Conservation (phyloP, 2,329 filamentous ascomycete genomes). For the Coleophoma crateriformis region DNA sequence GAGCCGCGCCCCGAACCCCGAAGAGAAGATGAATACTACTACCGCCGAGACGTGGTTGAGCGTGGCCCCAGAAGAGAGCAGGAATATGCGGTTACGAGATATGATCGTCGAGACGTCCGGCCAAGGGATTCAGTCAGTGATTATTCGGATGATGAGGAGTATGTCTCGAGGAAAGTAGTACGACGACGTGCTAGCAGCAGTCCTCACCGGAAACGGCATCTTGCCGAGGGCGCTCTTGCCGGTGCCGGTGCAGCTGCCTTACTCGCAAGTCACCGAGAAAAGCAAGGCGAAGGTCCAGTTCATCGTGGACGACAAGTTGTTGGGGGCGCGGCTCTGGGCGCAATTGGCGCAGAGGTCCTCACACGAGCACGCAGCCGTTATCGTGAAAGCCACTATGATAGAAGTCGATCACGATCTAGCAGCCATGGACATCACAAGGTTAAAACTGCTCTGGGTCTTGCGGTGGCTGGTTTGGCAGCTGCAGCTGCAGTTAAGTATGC, state of each 20-base stretch:
- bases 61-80: conserved; percentile 14
- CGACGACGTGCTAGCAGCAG: conserved; percentile 44
- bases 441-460: conserved; percentile 57
- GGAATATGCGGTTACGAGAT: conserved; percentile 24
- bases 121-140: conserved; percentile 25
- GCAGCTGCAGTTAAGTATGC: conserved; percentile 62
- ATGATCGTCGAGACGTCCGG: conserved; percentile 33
- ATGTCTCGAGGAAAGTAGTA: conserved; percentile 30
- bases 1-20: conserved; percentile 16
- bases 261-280: conserved; percentile 46
- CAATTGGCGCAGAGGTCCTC: conserved; percentile 55
- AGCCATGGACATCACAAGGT: conserved; percentile 38
- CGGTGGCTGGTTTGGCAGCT: conserved; percentile 57
- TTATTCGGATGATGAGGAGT: conserved; percentile 32
- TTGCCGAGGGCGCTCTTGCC: conserved; percentile 60
- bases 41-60: conserved; percentile 27
- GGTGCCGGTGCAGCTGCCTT: conserved; percentile 58
- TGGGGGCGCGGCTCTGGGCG: conserved; percentile 55
- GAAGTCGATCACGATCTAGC: conserved; percentile 30
- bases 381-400: conserved; percentile 40
- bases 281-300: conserved; percentile 21
- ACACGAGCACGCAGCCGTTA: conserved; percentile 57
- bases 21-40: conserved; percentile 27
- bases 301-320: conserved; percentile 23
- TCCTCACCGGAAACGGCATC: conserved; percentile 49